Percentiles rank a stretch among this genome's conserved stretches.
Conservation (phyloP, 768 basidiomycete genomes). For the Dioszegia crocea region DNA sequence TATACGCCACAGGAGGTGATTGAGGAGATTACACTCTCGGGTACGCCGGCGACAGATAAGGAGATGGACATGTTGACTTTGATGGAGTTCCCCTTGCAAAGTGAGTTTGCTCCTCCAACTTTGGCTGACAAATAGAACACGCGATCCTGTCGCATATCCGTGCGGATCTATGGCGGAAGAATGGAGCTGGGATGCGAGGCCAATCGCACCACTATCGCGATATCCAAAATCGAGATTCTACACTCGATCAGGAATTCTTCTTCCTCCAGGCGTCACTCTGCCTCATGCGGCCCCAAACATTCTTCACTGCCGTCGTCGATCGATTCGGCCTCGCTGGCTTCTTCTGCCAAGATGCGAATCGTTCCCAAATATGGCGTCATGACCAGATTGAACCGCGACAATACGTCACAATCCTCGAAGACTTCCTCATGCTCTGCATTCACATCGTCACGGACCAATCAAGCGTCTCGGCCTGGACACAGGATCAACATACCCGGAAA, state of each 20-base stretch:
- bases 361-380: slow-evolving; percentile 19
- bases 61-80: slow-evolving; percentile 58
- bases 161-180: slow-evolving; percentile 93
- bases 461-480: slow-evolving; percentile 65
- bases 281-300: slow-evolving; percentile 67
- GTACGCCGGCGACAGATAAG: slow-evolving; percentile 57
- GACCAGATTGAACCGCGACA: slow-evolving; percentile 25
- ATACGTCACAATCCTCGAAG: slow-evolving; percentile 68
- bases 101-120: slow-evolving; percentile 54
- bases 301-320: slow-evolving; percentile 82
- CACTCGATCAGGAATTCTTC: slow-evolving; percentile 93
- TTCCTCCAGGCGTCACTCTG: slow-evolving; percentile 80
- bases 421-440: slow-evolving; percentile 80
- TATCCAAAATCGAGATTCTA: slow-evolving; percentile 88
- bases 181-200: slow-evolving; percentile 90
- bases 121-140: slow-evolving; percentile 17
- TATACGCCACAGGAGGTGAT: slow-evolving; percentile 57
- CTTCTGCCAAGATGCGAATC: slow-evolving; percentile 56
- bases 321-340: slow-evolving; percentile 77
- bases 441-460: slow-evolving; percentile 78
- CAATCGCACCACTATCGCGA: slow-evolving; percentile 95
- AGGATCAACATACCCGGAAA: slow-evolving; percentile 64
- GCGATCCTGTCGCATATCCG: slow-evolving; percentile 70
- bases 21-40: slow-evolving; percentile 53
- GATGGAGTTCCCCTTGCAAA: slow-evolving; percentile 83